Base-by-base conservation (phyloP, 331 rosid genomes). In the Telfairia occidentalis region DNA sequence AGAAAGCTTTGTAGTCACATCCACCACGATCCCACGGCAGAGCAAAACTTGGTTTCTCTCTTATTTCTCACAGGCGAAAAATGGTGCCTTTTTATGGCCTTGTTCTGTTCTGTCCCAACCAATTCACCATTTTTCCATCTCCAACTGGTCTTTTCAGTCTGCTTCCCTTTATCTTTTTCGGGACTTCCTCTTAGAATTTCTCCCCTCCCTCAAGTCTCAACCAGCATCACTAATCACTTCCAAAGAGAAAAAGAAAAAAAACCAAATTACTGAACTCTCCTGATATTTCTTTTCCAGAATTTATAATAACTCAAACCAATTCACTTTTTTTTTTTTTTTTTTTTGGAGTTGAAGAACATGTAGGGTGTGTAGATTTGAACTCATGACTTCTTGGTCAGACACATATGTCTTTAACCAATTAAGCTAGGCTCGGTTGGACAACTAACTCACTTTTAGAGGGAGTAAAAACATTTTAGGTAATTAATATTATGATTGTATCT, bases 1-100 rank as follows among this genome's bases (percentile, higher is more conserved):
- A 10, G 35, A 67, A 67, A 67, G 74, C 54, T 43, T 43, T 43
- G 35, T 69, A 69, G 74, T 69, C 74, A 69, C 55, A 69, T 69
- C 74, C 57, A 11, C 32, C 32, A 65, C 19, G 50, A 65, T 65
- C 5, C 72, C 32, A 65, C 32, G 72, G 70, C 70, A 61, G 45
- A n/a, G 15, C 16, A 61, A 61, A 61, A 2, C 2, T 65, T 30
- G 38, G 21, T 58, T 58, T 15, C 4, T 13, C 29, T 30, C 67
- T 32, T 65, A 7, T 12, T n/a, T 65, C 50, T 38, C 72, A 69
- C 74, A 49, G 71, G 30, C 71, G 49, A 9, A 37, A 64, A 64
- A 64, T 35, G 48, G 71, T 64, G 71, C 29, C n/a, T 40, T 61
- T 60, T 61, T 18, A 34, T 28, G 16, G 5, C 24, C 2, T n/a